Percentiles rank a stretch among this genome's conserved stretches.
These are phyloP conservation scores for Aspergillus transmontanensis DNA, from an alignment of 2,329 filamentous ascomycete genomes.

Conservation along the genomic window DNA sequence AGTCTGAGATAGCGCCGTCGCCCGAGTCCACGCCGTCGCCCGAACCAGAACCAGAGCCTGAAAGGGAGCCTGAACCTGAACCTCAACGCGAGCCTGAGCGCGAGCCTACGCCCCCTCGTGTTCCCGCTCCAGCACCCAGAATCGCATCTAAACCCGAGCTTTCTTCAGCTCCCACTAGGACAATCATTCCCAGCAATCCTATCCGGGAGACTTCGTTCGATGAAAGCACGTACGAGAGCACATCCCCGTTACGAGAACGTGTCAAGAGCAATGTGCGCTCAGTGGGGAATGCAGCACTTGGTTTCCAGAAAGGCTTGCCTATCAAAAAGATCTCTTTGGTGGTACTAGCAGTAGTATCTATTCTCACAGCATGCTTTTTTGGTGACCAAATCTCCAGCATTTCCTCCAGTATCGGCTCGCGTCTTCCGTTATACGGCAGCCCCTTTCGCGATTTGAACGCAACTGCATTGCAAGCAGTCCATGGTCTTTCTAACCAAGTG, in stretches of 20 bases:
- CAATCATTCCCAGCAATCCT: constrained; percentile 26
- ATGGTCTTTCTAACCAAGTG: constrained; percentile 29
- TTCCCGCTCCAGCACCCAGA: not conserved
- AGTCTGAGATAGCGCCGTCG: constrained; percentile 7
- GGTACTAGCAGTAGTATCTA: constrained; percentile 12
- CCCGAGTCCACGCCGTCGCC: not conserved
- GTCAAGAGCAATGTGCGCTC: not conserved
- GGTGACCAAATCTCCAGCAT: constrained; percentile 16
- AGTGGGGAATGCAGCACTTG: not conserved
- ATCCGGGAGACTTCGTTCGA: constrained; percentile 10
- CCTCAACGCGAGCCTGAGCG: not conserved
- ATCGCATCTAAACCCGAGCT: not conserved
- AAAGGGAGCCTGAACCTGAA: not conserved
- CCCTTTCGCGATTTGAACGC: constrained; percentile 25
- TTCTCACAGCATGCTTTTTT: constrained; percentile 18
- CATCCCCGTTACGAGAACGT: not conserved
- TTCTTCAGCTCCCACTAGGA: constrained; percentile 25
- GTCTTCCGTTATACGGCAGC: constrained; percentile 2
- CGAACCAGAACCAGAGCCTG: not conserved
- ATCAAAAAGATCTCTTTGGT: constrained; percentile 13
- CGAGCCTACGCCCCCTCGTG: not conserved
- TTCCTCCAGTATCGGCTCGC: constrained; percentile 20
- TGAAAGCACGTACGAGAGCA: not conserved
- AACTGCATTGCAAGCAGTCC: constrained; percentile 27
- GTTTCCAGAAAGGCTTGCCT: not conserved